A percentile compares a stretch with the other conserved stretches of the same genome.
Conservation (phyloP, 495 filamentous ascomycete genomes). For the Thermothielavioides terrestris region DNA sequence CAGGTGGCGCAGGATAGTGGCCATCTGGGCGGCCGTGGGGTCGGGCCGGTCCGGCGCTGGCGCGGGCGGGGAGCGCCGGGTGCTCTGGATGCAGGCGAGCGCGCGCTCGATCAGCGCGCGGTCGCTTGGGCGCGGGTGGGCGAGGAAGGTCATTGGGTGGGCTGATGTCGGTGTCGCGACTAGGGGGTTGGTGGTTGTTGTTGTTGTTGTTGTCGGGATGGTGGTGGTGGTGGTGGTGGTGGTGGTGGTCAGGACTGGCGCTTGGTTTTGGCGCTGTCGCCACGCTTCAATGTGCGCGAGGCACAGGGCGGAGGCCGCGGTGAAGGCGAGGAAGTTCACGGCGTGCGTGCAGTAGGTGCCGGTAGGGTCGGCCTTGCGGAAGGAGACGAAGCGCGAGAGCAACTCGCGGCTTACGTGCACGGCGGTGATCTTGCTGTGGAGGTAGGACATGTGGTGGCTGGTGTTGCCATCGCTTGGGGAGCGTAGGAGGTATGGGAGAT, state of each 20-base stretch:
- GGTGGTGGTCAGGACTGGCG: no score
- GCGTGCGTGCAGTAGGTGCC: constrained; percentile 28
- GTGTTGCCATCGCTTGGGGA: constrained; percentile 3
- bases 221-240: constrained; percentile 12
- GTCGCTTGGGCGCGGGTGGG: constrained; percentile 35
- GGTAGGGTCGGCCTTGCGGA: constrained; percentile 18
- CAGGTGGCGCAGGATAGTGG: constrained; percentile 11
- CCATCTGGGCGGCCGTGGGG: constrained; percentile 3
- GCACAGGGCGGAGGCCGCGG: constrained; percentile 27
- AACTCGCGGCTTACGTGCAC: constrained; percentile 33
- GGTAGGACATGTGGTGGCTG: constrained; percentile 22
- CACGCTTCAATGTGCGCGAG: constrained; percentile 26
- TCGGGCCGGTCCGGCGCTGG: no score
- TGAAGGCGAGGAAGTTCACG: constrained; percentile 33
- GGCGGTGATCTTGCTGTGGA: constrained; percentile 31
- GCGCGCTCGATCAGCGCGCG: constrained; percentile 37
- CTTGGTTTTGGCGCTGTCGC: background rate
- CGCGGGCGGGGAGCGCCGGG: no score
- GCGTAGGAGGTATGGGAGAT: constrained; percentile 30
- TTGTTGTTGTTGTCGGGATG: background rate
- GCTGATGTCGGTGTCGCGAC: background rate
- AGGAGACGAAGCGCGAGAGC: constrained; percentile 28
- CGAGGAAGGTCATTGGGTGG: constrained; percentile 21
- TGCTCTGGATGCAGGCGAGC: constrained; percentile 29
- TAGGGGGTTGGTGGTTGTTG: background rate